Conservation (phyloP, 345 rosid species). For the Mercurialis annua region DNA sequence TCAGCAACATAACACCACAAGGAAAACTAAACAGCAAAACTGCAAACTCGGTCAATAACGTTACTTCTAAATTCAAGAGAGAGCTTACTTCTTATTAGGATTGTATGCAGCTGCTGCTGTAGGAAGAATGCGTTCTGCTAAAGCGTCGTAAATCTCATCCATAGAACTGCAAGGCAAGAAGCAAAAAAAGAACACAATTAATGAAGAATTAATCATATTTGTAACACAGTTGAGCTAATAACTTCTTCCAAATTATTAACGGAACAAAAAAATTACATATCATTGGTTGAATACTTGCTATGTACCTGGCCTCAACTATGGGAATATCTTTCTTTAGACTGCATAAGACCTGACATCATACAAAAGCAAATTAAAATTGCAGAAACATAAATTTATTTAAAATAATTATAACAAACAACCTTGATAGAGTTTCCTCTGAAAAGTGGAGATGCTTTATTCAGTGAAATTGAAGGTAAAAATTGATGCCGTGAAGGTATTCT, state of each 20-base stretch:
- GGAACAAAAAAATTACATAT: no score
- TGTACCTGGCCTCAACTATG: slow-evolving; percentile 59
- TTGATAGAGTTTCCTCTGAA: slow-evolving; percentile 16
- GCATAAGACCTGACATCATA: slow-evolving; percentile 42
- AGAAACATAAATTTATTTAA: background rate
- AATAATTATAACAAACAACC: slow-evolving; percentile 26
- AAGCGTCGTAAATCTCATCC: slow-evolving; percentile 74
- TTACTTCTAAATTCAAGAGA: slow-evolving; percentile 7
- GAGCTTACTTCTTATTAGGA: slow-evolving; percentile 54
- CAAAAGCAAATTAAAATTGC: slow-evolving; percentile 9
- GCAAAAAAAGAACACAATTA: background rate
- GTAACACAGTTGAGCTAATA: background rate
- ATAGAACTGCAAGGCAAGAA: slow-evolving; percentile 47
- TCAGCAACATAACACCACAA: background rate
- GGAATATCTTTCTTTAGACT: slow-evolving; percentile 51
- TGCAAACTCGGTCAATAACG: background rate
- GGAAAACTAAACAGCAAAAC: background rate
- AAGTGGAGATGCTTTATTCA: slow-evolving; percentile 21
- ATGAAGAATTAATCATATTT: background rate
- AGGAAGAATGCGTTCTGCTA: slow-evolving; percentile 65
- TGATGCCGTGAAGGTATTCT: slow-evolving; percentile 31
- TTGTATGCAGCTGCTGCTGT: slow-evolving; percentile 53
- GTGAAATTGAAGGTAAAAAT: slow-evolving; percentile 27
- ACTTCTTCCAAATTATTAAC: background rate
- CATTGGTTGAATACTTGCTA: background rate